Percentiles rank a stretch among this genome's conserved stretches.
Evolutionary conservation across 495 filamentous ascomycete genomes (phyloP).

Genomic region (Neurospora sp.): DNA sequence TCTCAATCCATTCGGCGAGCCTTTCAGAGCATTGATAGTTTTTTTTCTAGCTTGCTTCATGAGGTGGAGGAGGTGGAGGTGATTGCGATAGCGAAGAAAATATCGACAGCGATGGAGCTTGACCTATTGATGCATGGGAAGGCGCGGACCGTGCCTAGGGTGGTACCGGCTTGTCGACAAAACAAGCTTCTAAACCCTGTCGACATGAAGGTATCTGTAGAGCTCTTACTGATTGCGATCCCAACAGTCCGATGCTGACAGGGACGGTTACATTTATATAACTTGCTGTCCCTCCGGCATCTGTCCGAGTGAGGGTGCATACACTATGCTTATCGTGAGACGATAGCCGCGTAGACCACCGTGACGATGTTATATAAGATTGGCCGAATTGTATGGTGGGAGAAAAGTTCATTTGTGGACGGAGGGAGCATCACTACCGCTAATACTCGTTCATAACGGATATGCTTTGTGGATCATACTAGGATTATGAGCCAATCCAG

Average conservation of each 20-base stretch:
- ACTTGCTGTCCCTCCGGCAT: background rate
- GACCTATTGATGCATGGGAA: background rate
- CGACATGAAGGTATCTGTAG: background rate
- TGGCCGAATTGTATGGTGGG: background rate
- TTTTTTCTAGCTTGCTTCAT: background rate
- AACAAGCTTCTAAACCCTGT: background rate
- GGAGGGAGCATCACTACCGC: background rate
- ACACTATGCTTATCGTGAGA: background rate
- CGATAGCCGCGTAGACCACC: background rate
- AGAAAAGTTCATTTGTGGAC: background rate
- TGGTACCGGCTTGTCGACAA: background rate
- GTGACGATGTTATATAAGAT: background rate
- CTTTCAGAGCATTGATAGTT: background rate
- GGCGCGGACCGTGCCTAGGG: background rate
- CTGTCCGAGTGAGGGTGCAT: background rate
- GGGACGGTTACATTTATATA: background rate
- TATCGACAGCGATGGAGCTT: background rate
- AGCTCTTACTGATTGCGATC: background rate
- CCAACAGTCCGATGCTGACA: background rate
- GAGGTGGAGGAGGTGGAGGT: background rate
- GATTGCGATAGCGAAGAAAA: background rate
- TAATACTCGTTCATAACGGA: background rate
- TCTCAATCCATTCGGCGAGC: background rate
- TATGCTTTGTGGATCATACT: too few species aligned
- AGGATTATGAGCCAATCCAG: too few species aligned